phyloP scores from a whole-genome alignment of 1,139 yeast genomes.

The Meyerozyma carpophila region DNA sequence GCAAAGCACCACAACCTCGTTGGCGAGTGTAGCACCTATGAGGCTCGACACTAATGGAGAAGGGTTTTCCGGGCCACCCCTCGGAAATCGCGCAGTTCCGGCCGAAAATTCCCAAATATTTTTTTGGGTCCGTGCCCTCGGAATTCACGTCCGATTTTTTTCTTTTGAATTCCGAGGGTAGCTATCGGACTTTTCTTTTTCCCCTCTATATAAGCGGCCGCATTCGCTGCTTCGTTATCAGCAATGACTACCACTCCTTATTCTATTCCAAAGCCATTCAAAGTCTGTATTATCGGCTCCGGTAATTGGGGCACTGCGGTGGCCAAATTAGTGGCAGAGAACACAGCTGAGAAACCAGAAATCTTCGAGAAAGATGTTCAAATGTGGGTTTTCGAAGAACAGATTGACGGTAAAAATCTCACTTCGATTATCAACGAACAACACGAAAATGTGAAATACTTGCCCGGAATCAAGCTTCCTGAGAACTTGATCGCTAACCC shows the following conservation, averaged over 20 bases:
- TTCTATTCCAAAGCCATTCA: constrained; percentile 38
- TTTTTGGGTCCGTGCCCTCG: not conserved
- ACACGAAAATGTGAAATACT: constrained; percentile 86
- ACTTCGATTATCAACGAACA: constrained; percentile 81
- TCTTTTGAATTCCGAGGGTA: not conserved
- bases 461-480: constrained; percentile 80
- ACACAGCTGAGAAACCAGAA: constrained; percentile 61
- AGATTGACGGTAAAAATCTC: constrained; percentile 61
- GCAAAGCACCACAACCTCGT: no score
- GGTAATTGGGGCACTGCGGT: constrained; percentile 96
- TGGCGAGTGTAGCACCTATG: no score
- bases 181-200: constrained; percentile 1
- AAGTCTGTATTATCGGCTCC: constrained; percentile 63
- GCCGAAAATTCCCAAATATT: no score
- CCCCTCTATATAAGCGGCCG: not conserved
- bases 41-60: no score
- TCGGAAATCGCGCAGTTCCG: no score
- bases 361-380: constrained; percentile 65
- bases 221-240: not conserved
- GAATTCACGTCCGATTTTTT: not conserved
- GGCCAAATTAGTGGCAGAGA: constrained; percentile 89
- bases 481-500: constrained; percentile 80
- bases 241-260: constrained; percentile 31
- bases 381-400: constrained; percentile 95
- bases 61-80: no score